phyloP scores from a whole-genome alignment of 1,284 basidiomycete genomes.

The Vanrija sp. region DNA sequence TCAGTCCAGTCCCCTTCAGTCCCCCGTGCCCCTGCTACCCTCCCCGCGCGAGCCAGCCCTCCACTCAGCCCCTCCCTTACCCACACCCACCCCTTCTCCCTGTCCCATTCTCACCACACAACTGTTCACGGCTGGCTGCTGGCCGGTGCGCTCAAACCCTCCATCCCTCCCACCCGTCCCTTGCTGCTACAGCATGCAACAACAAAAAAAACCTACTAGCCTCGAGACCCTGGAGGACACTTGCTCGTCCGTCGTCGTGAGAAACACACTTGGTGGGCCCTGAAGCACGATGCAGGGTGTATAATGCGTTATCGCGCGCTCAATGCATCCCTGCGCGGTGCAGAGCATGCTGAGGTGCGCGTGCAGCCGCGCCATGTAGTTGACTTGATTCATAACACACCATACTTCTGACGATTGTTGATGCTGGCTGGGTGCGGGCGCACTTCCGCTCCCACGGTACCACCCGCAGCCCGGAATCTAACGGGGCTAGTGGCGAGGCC shows the following conservation, averaged over 20 bases:
- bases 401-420: no score
- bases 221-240: neutral
- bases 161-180: neutral
- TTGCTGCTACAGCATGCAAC: neutral
- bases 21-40: neutral
- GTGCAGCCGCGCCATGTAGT: no score
- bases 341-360: no score
- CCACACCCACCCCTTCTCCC: neutral
- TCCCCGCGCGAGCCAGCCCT: neutral
- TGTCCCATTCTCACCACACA: no score
- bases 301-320: neutral
- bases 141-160: neutral
- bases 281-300: neutral
- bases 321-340: no score
- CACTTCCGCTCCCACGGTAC: no score
- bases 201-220: neutral
- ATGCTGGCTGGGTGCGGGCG: no score
- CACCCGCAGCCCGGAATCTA: no score
- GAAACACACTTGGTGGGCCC: slow-evolving; percentile 1
- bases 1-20: neutral
- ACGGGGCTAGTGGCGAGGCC: no score
- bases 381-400: no score
- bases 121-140: neutral
- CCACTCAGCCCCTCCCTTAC: neutral
- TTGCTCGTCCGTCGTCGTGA: neutral